These are phyloP conservation scores for Hemileia vastatrix DNA, from an alignment of 1,284 basidiomycete species.

Conservation along the genomic window DNA sequence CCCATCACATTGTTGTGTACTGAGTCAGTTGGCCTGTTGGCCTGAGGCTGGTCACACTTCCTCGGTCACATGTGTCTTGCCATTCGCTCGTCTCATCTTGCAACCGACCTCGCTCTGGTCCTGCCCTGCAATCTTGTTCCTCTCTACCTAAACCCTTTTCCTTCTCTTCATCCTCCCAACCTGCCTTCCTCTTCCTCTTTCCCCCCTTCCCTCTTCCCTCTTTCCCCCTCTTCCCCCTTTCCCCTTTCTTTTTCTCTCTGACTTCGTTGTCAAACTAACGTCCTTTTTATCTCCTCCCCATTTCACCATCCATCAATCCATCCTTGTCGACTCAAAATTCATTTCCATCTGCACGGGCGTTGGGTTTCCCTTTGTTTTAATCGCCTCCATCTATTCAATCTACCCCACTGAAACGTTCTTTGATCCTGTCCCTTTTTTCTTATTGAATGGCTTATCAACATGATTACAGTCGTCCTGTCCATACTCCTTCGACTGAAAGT, in stretches of 20 bases:
- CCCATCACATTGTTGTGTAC: too few species aligned
- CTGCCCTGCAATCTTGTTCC: neutral
- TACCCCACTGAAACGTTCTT: neutral
- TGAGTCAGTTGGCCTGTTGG: too few species aligned
- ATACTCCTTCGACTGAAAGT: constrained; percentile 22
- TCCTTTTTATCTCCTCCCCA: neutral
- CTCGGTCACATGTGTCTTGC: too few species aligned
- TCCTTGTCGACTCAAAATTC: neutral
- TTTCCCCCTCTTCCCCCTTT: neutral
- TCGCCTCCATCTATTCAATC: neutral
- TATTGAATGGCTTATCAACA: neutral
- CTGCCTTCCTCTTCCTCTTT: neutral
- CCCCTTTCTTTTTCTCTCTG: too few species aligned
- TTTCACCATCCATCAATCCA: neutral
- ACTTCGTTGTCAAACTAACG: neutral
- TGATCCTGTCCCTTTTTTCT: neutral
- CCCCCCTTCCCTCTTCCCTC: neutral
- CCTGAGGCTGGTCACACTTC: too few species aligned
- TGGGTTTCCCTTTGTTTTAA: neutral
- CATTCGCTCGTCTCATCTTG: too few species aligned
- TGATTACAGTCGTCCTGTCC: constrained; percentile 4
- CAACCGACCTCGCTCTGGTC: too few species aligned
- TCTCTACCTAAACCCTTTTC: neutral
- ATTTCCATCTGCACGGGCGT: neutral
- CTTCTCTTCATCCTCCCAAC: neutral